A percentile compares a stretch with the other conserved stretches of the same genome.
Evolutionary conservation across 164 flowering plant genomes (phyloP).

Genomic region (Saururus chinensis): DNA sequence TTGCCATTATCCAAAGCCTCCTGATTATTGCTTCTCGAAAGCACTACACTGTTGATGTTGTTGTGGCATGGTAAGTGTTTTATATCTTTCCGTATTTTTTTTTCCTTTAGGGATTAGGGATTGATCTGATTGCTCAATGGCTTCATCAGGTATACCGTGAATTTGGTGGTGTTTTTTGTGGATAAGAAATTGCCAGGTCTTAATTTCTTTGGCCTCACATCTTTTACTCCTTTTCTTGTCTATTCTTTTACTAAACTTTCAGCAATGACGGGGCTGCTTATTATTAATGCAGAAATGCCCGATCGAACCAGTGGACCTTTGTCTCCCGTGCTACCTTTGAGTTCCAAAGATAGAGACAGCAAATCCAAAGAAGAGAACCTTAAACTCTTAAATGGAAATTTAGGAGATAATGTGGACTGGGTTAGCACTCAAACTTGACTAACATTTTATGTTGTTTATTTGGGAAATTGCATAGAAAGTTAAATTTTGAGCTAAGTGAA

Average conservation of each 20-base stretch:
- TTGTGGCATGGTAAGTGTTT: conserved; percentile 49
- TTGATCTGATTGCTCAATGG: conserved; percentile 3
- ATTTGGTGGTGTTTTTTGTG: conserved; percentile 74
- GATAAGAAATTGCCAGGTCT: conserved; percentile 75
- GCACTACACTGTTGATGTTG: conserved; percentile 61
- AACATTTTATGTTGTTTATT: not conserved
- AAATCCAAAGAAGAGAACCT: conserved; percentile 63
- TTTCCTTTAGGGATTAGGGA: not conserved
- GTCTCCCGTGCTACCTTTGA: conserved; percentile 50
- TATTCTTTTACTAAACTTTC: not conserved
- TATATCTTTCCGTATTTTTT: not conserved
- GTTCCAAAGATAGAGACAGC: conserved; percentile 55
- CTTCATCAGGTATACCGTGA: conserved; percentile 77
- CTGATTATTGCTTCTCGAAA: conserved; percentile 89
- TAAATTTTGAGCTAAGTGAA: not conserved
- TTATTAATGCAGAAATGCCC: conserved; percentile 53
- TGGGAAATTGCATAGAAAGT: not conserved
- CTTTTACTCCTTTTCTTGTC: not conserved
- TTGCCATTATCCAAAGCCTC: conserved; percentile 64
- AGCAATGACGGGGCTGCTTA: not conserved
- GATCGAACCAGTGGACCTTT: conserved; percentile 47
- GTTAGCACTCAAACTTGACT: conserved; percentile 19
- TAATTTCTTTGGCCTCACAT: not conserved
- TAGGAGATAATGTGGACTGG: conserved; percentile 67
- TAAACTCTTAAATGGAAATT: conserved; percentile 79